Base-by-base conservation (phyloP, 352 stramenopile genomes). In the Globisporangium heterothallicum region DNA sequence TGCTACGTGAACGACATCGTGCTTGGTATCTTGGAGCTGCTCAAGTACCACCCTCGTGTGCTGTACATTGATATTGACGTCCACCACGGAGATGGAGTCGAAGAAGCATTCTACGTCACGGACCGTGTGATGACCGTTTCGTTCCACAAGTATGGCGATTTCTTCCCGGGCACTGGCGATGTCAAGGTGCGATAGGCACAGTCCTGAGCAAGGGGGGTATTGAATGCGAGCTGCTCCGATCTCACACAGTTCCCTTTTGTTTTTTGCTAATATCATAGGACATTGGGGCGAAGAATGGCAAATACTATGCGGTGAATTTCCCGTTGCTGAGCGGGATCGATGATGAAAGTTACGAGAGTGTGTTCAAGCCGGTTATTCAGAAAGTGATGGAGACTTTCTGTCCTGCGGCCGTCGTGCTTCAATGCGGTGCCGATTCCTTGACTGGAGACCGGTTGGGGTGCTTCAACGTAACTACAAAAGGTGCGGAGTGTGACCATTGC, bases 31-130 rank as follows among this genome's bases (percentile, higher is more conserved):
- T 63, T 99, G 30, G 97, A 99, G 65, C 70, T 99, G 24, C 74
- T 99, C 19, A 99, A 99, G 71, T 83, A 74, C 24, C 94, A 99
- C 66, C 80, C 97, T 56, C 87, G 97, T 49, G 97, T 99, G 24
- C 74, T 99, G 25, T 99, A 99, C 73, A 98, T 99, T 57, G 97
- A 99, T 72, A 99, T 99, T 84, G 97, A 99, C 66, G 98, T 99
- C 62, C 97, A 99, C 73, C 97, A 99, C 70, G 97, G 96, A 26
- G 96, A 99, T 63, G 97, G 96, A 34, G 97, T 99, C 25, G 96
- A 99, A 58, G 96, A 98, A 63, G 97, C 97, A n/a, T 99, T 99
- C 64, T 99, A 99, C 79, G 91, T 87, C 16, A 99, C 97, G 43
- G 98, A 99, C 68, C 87, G 95, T 41, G 95, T 99, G 42, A 98